A percentile compares a stretch with the other conserved stretches of the same genome.
Evolutionary conservation across 495 filamentous ascomycete genomes (phyloP).

Genomic region (Penicillium pulvis): DNA sequence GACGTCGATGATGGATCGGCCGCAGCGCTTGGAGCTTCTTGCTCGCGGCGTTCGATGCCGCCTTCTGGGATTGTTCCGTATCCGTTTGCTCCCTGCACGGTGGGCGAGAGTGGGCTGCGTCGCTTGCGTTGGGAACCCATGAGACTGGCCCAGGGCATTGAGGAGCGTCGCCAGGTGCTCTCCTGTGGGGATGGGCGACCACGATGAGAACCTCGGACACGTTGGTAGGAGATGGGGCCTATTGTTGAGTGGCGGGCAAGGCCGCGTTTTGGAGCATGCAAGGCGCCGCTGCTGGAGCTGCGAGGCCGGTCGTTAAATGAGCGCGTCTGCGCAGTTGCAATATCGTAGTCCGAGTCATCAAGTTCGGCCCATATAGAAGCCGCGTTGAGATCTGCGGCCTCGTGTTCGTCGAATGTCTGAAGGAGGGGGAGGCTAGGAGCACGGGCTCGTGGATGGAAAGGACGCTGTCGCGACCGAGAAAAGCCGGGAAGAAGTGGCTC

Average conservation of each 20-base stretch:
- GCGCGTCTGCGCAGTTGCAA: constrained; percentile 17
- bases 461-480: constrained; percentile 19
- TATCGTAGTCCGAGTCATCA: constrained; percentile 46
- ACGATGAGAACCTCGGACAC: constrained; percentile 28
- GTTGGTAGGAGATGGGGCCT: constrained; percentile 27
- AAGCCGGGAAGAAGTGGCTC: constrained; percentile 39
- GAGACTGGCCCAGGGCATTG: constrained; percentile 28
- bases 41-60: constrained; percentile 5
- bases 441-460: constrained; percentile 30
- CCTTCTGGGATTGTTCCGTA: constrained; percentile 37
- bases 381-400: constrained; percentile 40
- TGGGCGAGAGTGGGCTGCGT: constrained; percentile 8
- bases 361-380: constrained; percentile 55
- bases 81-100: constrained; percentile 9
- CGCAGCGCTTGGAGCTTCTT: neutral
- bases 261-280: constrained; percentile 25
- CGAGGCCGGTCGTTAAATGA: constrained; percentile 28
- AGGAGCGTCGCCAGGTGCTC: constrained; percentile 28
- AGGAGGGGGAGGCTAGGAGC: constrained; percentile 44
- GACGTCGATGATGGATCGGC: neutral
- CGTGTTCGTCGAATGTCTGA: constrained; percentile 27
- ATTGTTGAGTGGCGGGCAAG: constrained; percentile 30
- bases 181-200: constrained; percentile 12
- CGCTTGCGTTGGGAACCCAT: constrained; percentile 27
- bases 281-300: constrained; percentile 27